Percentiles rank a stretch among this genome's conserved stretches.
phyloP scores from a whole-genome alignment of 257 asterid species.

The Nicotiana tomentosiformis region DNA sequence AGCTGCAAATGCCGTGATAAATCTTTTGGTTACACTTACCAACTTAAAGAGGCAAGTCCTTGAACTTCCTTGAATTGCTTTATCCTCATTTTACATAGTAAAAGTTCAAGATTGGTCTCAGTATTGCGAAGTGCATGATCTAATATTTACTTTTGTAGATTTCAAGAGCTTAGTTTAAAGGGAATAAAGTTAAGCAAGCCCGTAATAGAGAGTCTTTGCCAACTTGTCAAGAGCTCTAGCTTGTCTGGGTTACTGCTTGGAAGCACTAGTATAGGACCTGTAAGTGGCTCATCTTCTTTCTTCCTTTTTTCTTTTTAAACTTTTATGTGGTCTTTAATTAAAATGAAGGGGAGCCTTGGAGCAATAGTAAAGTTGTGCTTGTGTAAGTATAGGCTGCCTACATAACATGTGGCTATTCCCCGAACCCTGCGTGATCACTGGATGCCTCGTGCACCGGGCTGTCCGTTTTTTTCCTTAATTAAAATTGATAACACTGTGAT shows the following conservation, averaged over 20 bases:
- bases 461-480: not conserved
- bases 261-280: constrained; percentile 68
- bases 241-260: constrained; percentile 81
- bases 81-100: not conserved
- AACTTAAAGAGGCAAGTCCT: constrained; percentile 44
- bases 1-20: constrained; percentile 53
- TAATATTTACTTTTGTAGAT: constrained; percentile 31
- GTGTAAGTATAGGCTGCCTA: not conserved
- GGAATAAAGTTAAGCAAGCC: constrained; percentile 82
- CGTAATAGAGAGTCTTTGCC: constrained; percentile 70
- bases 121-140: not conserved
- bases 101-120: not conserved
- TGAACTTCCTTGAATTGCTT: not conserved
- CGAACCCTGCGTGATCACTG: not conserved
- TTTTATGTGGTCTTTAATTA: not conserved
- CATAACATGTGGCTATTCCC: not conserved
- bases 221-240: constrained; percentile 52
- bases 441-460: not conserved
- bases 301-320: constrained; percentile 3
- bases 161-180: constrained; percentile 74
- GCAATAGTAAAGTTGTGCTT: too few relatives aligned
- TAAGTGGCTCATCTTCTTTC: constrained; percentile 30
- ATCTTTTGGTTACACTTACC: constrained; percentile 63
- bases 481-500: constrained; percentile 3
- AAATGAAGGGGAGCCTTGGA: not conserved